Base-by-base conservation (phyloP, 495 filamentous ascomycete genomes). In the Bryoglossum gracile region DNA sequence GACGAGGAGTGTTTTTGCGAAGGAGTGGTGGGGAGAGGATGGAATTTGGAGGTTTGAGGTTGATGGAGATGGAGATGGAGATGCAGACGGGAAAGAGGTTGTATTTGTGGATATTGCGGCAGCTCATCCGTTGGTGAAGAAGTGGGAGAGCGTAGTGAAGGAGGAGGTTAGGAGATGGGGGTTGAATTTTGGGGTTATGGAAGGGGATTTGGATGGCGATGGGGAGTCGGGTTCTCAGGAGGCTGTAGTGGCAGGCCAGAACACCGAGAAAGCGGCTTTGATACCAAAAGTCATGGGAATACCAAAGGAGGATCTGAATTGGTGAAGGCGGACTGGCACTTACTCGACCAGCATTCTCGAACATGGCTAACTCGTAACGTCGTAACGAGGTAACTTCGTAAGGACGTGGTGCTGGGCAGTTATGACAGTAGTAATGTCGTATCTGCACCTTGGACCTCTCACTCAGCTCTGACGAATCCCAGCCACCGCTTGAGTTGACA, bases 21-120 rank as follows among this genome's bases (percentile, higher is more conserved):
- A 55, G 41, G 65, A 76, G 28, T 86, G 65, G 54, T 84, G 81
- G 66, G 70, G 68, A 8, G 66, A 66, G 25, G 75, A 81, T 49
- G 85, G 81, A 8, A 69, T 72, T 9, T 87, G 83, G 72, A 74
- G 59, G 58, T 88, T 78, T 65, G 67, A 69, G 0, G 72, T 83
- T 11, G 37, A 44, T 8, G 51, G 46, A 16, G 69, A 58, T 14
- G 55, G 58, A 14, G 37, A 44, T 8, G 51, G 46, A 16, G 69
- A 58, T 14, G 55, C 57, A 14, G 60, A 55, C 47, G 55, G 54
- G 39, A 65, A 63, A 23, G 68, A 64, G 14, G 54, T 75, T 16
- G 60, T 70, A 4, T 73, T 78, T 46, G 54, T 63, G 38, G 70
- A 76, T 46, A 72, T 85, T 21, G 82, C 76, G 2, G 69, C 60